Percentiles rank a stretch among this genome's conserved stretches.
These are phyloP conservation scores for Vitis hybrid DNA, from an alignment of 177 flowering plant genomes.

Conservation along the genomic window DNA sequence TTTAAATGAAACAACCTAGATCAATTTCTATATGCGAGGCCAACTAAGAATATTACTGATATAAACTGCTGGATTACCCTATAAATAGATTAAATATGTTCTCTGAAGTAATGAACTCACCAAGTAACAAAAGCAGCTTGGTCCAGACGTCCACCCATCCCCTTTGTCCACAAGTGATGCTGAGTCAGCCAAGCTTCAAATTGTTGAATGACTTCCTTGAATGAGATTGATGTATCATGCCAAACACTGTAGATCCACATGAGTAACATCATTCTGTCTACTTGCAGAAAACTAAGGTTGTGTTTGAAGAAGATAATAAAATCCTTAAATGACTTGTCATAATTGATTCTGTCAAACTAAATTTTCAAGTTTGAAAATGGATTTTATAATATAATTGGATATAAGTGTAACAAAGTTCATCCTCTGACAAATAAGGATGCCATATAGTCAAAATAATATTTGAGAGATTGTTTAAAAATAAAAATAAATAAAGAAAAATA, in stretches of 20 bases:
- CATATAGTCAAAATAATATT: too few species aligned
- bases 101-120: conserved; percentile 35
- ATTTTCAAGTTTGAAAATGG: too few species aligned
- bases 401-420: too few species aligned
- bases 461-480: too few species aligned
- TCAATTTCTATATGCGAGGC: not conserved
- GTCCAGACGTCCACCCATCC: conserved; percentile 43
- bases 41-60: not conserved
- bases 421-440: too few species aligned
- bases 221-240: conserved; percentile 93
- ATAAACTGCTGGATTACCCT: too few species aligned
- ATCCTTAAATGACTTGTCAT: not conserved
- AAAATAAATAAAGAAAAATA: too few species aligned
- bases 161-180: conserved; percentile 62
- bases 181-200: conserved; percentile 77
- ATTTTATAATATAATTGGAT: too few species aligned
- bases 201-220: conserved; percentile 66
- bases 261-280: conserved; percentile 8
- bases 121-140: conserved; percentile 95
- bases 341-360: not conserved
- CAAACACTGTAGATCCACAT: conserved; percentile 66
- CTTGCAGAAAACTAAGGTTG: not conserved
- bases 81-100: not conserved
- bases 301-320: not conserved
- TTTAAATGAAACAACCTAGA: not conserved